A percentile compares a stretch with the other conserved stretches of the same genome.
phyloP scores from a whole-genome alignment of 805 yeast species.

The Schizosaccharomyces lindneri region DNA sequence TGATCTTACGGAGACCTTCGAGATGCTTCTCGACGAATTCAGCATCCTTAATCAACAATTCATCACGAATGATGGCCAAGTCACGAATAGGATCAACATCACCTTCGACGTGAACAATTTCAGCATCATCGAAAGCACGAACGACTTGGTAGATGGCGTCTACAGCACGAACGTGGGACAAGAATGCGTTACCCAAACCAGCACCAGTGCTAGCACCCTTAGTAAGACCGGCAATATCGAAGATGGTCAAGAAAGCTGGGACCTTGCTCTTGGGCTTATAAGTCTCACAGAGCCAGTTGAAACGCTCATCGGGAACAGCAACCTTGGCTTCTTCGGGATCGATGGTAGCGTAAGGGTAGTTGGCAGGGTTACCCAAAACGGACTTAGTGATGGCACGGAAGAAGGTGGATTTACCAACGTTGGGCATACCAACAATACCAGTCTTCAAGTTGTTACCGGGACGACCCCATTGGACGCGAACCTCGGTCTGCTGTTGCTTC shows the following conservation, averaged over 20 bases:
- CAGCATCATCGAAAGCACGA: conserved; percentile 92
- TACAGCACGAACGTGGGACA: conserved; percentile 88
- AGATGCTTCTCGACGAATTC: conserved; percentile 74
- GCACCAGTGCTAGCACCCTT: conserved; percentile 53
- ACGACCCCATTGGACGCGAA: conserved; percentile 58
- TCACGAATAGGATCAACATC: conserved; percentile 92
- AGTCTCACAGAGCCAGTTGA: conserved; percentile 47
- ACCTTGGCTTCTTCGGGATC: conserved; percentile 97
- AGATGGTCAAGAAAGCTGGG: conserved; percentile 79
- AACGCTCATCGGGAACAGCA: conserved; percentile 71
- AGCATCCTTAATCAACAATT: conserved; percentile 85
- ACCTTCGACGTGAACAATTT: conserved; percentile 88
- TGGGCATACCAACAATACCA: conserved; percentile 90
- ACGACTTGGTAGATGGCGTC: conserved; percentile 96
- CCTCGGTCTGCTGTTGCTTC: conserved; percentile 38
- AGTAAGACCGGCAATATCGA: conserved; percentile 94
- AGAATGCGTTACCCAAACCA: conserved; percentile 88
- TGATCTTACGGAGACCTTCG: conserved; percentile 53
- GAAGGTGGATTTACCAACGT: conserved; percentile 82
- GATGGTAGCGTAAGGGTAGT: conserved; percentile 92
- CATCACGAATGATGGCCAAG: conserved; percentile 71
- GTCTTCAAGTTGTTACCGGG: conserved; percentile 50
- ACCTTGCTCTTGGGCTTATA: conserved; percentile 43
- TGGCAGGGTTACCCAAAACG: conserved; percentile 87
- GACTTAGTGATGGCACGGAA: conserved; percentile 91